A percentile compares a stretch with the other conserved stretches of the same genome.
Conservation (phyloP, 2,329 filamentous ascomycete species). For the Talaromyces sp. region DNA sequence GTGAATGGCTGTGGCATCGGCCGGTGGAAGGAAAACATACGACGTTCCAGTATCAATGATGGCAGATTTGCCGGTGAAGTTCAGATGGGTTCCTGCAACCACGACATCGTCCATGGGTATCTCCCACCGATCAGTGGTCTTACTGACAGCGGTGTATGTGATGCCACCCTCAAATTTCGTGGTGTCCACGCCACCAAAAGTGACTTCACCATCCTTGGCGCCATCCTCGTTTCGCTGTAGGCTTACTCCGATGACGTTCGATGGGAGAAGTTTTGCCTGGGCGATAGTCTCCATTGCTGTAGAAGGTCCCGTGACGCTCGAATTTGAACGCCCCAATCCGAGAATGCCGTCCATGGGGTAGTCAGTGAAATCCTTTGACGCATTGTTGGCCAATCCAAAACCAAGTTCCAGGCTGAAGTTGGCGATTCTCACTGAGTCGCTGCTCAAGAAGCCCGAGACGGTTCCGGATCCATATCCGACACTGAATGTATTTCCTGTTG, state of each 20-base stretch:
- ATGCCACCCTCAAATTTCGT: conserved; percentile 66
- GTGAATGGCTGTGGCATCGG: conserved; percentile 66
- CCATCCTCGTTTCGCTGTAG: conserved; percentile 66
- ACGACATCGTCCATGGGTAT: conserved; percentile 65
- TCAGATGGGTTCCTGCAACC: conserved; percentile 57
- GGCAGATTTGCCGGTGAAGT: conserved; percentile 55
- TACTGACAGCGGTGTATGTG: conserved; percentile 58
- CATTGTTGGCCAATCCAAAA: conserved; percentile 69
- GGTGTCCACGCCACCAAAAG: conserved; percentile 67
- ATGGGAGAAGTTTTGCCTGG: conserved; percentile 53
- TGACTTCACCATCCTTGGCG: conserved; percentile 69
- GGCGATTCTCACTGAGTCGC: conserved; percentile 65
- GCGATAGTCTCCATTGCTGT: conserved; percentile 54
- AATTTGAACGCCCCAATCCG: conserved; percentile 65
- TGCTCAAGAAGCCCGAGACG: conserved; percentile 63
- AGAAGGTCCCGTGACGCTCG: conserved; percentile 34
- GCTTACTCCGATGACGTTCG: conserved; percentile 68
- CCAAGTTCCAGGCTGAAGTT: conserved; percentile 61
- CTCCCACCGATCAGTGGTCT: conserved; percentile 63
- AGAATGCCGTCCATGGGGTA: conserved; percentile 89
- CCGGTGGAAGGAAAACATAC: conserved; percentile 68
- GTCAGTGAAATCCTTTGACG: conserved; percentile 68
- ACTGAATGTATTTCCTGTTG: conserved; percentile 54
- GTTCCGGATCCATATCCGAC: conserved; percentile 75
- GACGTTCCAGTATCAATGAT: conserved; percentile 84